These are phyloP conservation scores for Canavalia ensiformis DNA, from an alignment of 306 rosid species.

Conservation along the genomic window DNA sequence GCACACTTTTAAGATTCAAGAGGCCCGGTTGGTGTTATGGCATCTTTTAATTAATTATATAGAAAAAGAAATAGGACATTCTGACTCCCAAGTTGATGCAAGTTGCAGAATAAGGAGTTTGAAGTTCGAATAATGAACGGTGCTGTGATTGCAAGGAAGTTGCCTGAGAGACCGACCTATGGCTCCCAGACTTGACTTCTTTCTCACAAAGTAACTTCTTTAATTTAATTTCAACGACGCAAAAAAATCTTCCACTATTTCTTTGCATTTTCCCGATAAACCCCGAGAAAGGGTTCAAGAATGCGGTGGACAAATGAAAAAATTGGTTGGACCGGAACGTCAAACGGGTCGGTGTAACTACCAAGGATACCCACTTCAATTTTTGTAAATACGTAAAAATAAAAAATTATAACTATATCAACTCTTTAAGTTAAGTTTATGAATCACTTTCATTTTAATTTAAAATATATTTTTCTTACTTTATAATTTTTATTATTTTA, in stretches of 20 bases:
- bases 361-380: neutral
- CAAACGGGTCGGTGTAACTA: neutral
- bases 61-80: neutral
- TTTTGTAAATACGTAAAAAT: neutral
- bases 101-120: neutral
- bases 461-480: too few species aligned
- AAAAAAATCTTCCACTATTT: neutral
- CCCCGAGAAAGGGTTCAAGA: neutral
- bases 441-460: too few species aligned
- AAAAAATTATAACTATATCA: too few species aligned
- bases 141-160: constrained; percentile 42
- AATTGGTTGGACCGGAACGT: neutral
- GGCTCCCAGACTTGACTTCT: constrained; percentile 39
- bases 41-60: constrained; percentile 13
- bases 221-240: neutral
- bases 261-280: constrained; percentile 31
- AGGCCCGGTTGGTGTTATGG: neutral
- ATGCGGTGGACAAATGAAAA: neutral
- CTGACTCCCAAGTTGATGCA: neutral
- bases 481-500: too few species aligned
- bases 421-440: too few species aligned
- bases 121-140: neutral
- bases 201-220: neutral
- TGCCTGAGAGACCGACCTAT: constrained; percentile 42
- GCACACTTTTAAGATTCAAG: neutral